Base-by-base conservation (phyloP, 768 basidiomycete genomes). In the Pulveroboletus sp. region DNA sequence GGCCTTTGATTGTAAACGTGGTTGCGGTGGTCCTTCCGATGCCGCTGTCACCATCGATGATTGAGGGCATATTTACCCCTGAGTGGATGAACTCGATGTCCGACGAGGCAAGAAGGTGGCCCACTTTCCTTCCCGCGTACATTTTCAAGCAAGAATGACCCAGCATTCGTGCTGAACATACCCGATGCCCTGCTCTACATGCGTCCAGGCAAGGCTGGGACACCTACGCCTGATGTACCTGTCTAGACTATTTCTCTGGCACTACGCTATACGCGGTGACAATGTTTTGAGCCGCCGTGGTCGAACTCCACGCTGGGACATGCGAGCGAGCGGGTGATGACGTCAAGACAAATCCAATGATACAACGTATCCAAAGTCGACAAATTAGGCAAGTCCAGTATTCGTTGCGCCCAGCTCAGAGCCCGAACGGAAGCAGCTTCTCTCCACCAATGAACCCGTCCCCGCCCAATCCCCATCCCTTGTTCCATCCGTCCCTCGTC, bases 1-100 rank as follows among this genome's bases (percentile, higher is more conserved):
- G 65, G n/a, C 78, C 80, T 56, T 82, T 76, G 14, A 74, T 71
- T 2, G 77, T 76, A 59, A 78, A 81, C 55, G 76, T 66, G 37
- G 76, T 71, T 4, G 78, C 75, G 3, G 73, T 73, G 4, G 75
- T 64, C 2, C 76, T 70, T n/a, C 78, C 79, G 41, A 81, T 81
- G 17, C 79, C 79, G 63, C 53, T 75, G 52, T 75, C 71, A 13
- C 72, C 71, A 19, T 72, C 67, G 8, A 71, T 72, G 42, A 59
- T n/a, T 39, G 5, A 50, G 20, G 34, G 50, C 32, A 29, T 49
- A 50, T 19, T 49, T 50, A 36, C 36, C 48, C 38, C 43, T 38
- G 14, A 46, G 38, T 21, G 40, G 52, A 32, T 32, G 9, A 24
- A 35, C 50, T 61, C 25, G 29, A 69, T 19, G n/a, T 29, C 24